phyloP scores from a whole-genome alignment of 2,329 filamentous ascomycete genomes.

The Parastagonospora nodorum region DNA sequence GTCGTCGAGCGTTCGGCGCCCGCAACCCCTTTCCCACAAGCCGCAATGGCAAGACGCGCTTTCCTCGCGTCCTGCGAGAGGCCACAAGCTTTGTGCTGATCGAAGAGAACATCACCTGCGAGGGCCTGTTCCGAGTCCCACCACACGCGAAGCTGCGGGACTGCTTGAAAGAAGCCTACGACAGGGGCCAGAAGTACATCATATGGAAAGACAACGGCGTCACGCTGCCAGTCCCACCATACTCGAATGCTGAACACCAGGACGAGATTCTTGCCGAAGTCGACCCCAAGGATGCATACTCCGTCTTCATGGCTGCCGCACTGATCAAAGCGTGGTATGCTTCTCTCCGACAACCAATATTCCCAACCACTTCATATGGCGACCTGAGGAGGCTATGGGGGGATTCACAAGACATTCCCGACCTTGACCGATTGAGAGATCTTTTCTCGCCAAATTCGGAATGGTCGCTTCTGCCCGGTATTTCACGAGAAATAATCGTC shows the following conservation, averaged over 20 bases:
- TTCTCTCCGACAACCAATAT: slow-evolving; percentile 57
- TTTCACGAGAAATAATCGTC: slow-evolving; percentile 54
- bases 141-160: slow-evolving; percentile 57
- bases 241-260: slow-evolving; percentile 40
- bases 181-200: slow-evolving; percentile 60
- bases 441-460: slow-evolving; percentile 53
- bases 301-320: slow-evolving; percentile 58
- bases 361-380: slow-evolving; percentile 56
- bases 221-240: slow-evolving; percentile 39
- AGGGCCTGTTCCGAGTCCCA: slow-evolving; percentile 61
- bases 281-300: slow-evolving; percentile 57
- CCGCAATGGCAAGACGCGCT: slow-evolving; percentile 51
- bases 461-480: slow-evolving; percentile 52
- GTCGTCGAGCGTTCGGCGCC: slow-evolving; percentile 54
- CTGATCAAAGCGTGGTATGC: slow-evolving; percentile 63
- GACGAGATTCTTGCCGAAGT: slow-evolving; percentile 53
- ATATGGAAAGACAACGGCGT: slow-evolving; percentile 55
- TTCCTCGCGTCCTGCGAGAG: slow-evolving; percentile 60
- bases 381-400: slow-evolving; percentile 52
- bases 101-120: slow-evolving; percentile 53
- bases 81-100: slow-evolving; percentile 58
- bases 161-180: slow-evolving; percentile 59
- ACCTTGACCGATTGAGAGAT: slow-evolving; percentile 51
- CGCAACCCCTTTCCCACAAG: slow-evolving; percentile 54
- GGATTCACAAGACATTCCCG: slow-evolving; percentile 43